Percentiles rank a stretch among this genome's conserved stretches.
Conservation (phyloP, 2,329 filamentous ascomycete genomes). For the Nothophaeocryptopus gaeumannii region DNA sequence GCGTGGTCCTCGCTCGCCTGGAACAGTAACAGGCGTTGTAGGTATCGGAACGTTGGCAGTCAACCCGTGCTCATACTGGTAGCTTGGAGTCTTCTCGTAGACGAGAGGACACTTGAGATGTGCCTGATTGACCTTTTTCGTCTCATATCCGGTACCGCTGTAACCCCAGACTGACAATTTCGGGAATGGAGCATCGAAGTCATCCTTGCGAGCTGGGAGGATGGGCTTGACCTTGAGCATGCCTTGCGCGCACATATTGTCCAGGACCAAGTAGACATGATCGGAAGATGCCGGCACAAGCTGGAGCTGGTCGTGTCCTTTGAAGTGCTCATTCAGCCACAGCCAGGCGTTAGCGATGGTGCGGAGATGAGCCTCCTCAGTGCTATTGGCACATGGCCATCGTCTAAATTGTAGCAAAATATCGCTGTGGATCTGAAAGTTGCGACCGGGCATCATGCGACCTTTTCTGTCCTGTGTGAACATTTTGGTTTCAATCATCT, state of each 20-base stretch:
- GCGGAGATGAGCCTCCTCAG: slow-evolving; percentile 28
- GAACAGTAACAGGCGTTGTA: slow-evolving; percentile 5
- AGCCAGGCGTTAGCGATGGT: slow-evolving; percentile 26
- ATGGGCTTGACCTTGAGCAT: slow-evolving; percentile 54
- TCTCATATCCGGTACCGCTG: slow-evolving; percentile 68
- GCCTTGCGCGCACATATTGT: slow-evolving; percentile 62
- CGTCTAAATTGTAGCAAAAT: slow-evolving; percentile 59
- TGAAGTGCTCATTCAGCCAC: slow-evolving; percentile 35
- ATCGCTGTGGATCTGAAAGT: slow-evolving; percentile 61
- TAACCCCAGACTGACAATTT: slow-evolving; percentile 63
- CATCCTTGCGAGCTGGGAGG: slow-evolving; percentile 59
- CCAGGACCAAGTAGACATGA: slow-evolving; percentile 63
- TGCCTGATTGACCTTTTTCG: slow-evolving; percentile 63
- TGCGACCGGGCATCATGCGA: slow-evolving; percentile 57
- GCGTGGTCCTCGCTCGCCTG: slow-evolving; percentile 28
- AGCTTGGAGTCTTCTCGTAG: slow-evolving; percentile 57
- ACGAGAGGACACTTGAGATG: slow-evolving; percentile 64
- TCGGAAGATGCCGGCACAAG: slow-evolving; percentile 60
- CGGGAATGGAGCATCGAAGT: slow-evolving; percentile 40
- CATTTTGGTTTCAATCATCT: slow-evolving; percentile 52
- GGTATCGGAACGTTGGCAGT: slow-evolving; percentile 41
- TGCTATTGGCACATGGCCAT: slow-evolving; percentile 39
- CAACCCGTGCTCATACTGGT: slow-evolving; percentile 56
- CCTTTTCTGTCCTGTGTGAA: slow-evolving; percentile 62
- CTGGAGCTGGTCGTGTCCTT: slow-evolving; percentile 36